Base-by-base conservation (phyloP, 129 eudicot species). In the Heracleum sosnowskyi region DNA sequence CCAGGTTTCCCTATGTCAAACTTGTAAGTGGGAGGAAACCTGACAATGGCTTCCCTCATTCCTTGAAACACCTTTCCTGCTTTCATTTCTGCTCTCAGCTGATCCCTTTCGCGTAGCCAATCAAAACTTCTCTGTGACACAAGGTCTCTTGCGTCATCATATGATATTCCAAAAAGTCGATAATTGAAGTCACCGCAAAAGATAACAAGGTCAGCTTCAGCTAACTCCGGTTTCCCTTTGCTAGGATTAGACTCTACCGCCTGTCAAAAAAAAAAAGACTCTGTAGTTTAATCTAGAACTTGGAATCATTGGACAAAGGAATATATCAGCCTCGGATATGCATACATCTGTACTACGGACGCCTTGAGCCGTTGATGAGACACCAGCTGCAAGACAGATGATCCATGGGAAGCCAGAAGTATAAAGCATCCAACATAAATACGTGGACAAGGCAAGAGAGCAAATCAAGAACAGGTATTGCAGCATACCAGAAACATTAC, bases 31-130 rank as follows among this genome's bases (percentile, higher is more conserved):
- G 99, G 99, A 80, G 99, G 99, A 77, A 95, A 95, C 75, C 88
- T 87, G 81, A 95, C 86, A 77, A 95, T 81, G 26, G 96, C 95
- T 77, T 95, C 99, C 53, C 97, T 87, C 99, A 95, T 95, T 90
- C 99, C 99, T 79, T 95, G 99, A 85, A 95, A 95, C 60, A 95
- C 99, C 85, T 86, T 91, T 36, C 97, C 99, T 29, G 99, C 96
- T 86, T 92, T 92, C 97, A 95, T 95, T 79, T 95, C 99, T 16
- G 96, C 97, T 74, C 95, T 81, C 35, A 95, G 89, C 84, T 95
- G 99, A 80, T 95, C 99, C 85, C 85, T 95, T 84, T 92, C 97
- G 42, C 97, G 86, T 36, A 95, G 91, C 99, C 99, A 95, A 51
- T 95, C 99, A 31, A 95, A 95, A 82, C 96, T 90, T 89, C 99